A percentile compares a stretch with the other conserved stretches of the same genome.
Conservation (phyloP, 1,139 yeast genomes). For the Yamadazyma friedrichii region DNA sequence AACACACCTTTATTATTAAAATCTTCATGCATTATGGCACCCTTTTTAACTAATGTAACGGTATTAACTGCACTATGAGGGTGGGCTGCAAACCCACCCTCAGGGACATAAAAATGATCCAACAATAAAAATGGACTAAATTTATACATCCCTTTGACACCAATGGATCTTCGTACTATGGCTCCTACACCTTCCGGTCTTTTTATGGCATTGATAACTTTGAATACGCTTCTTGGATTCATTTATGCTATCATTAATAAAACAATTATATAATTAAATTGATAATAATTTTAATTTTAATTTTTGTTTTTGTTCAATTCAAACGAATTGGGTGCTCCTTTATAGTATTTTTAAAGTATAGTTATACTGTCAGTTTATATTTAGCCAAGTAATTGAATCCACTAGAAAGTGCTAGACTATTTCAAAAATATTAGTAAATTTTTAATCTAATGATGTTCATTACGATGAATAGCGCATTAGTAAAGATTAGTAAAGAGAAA, state of each 20-base stretch:
- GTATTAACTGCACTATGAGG: slow-evolving; percentile 95
- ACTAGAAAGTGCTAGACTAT: too few relatives aligned
- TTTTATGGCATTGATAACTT: slow-evolving; percentile 63
- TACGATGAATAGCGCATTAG: too few relatives aligned
- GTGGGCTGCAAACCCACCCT: slow-evolving; percentile 89
- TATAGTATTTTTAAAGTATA: too few relatives aligned
- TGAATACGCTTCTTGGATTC: slow-evolving; percentile 51
- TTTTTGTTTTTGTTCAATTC: neutral
- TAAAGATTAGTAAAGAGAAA: too few relatives aligned
- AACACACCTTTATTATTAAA: slow-evolving; percentile 78
- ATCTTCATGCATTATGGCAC: slow-evolving; percentile 87
- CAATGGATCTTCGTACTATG: slow-evolving; percentile 77
- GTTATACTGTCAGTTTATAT: too few relatives aligned
- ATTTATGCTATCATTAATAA: slow-evolving; percentile 10
- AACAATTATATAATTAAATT: neutral
- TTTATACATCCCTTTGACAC: slow-evolving; percentile 62
- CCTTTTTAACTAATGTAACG: slow-evolving; percentile 69
- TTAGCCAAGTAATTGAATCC: too few relatives aligned
- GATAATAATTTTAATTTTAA: slow-evolving; percentile 1
- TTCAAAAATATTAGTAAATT: too few relatives aligned
- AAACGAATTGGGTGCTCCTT: too few relatives aligned
- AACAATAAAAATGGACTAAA: slow-evolving; percentile 83
- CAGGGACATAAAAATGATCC: slow-evolving; percentile 64
- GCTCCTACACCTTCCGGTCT: slow-evolving; percentile 91
- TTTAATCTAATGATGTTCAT: too few relatives aligned